Percentiles rank a stretch among this genome's conserved stretches.
These are phyloP conservation scores for Fusarium sp. DNA, from an alignment of 2,329 filamentous ascomycete genomes.

Conservation along the genomic window DNA sequence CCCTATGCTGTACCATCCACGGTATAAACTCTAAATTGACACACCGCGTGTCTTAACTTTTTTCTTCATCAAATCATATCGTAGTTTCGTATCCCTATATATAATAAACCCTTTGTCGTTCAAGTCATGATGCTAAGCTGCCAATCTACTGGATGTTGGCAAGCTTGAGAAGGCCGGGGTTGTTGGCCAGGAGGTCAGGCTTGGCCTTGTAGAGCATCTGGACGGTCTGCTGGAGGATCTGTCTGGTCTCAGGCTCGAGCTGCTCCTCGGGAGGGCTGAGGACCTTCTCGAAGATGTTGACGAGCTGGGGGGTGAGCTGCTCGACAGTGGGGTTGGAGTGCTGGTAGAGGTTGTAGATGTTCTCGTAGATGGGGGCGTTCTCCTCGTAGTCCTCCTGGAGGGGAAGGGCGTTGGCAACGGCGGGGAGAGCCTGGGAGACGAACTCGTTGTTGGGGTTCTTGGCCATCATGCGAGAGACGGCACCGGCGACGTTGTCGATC, in stretches of 20 bases:
- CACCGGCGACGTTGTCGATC: slow-evolving; percentile 93
- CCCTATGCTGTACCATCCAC: slow-evolving; percentile 21
- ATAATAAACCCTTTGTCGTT: slow-evolving; percentile 30
- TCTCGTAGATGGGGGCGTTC: slow-evolving; percentile 92
- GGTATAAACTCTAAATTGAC: slow-evolving; percentile 42
- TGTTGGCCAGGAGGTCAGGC: slow-evolving; percentile 49
- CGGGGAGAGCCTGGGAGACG: slow-evolving; percentile 82
- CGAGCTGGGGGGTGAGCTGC: slow-evolving; percentile 74
- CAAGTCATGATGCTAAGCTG: slow-evolving; percentile 25
- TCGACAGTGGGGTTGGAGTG: slow-evolving; percentile 75
- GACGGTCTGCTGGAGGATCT: slow-evolving; percentile 73
- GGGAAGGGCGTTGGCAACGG: slow-evolving; percentile 81
- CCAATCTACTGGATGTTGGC: slow-evolving; percentile 44
- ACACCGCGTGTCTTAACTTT: slow-evolving; percentile 16
- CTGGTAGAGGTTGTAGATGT: slow-evolving; percentile 87
- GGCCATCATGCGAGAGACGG: slow-evolving; percentile 90
- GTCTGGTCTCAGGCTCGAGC: slow-evolving; percentile 76
- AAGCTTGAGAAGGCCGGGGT: slow-evolving; percentile 48
- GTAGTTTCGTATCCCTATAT: slow-evolving; percentile 28
- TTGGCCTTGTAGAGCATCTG: slow-evolving; percentile 56
- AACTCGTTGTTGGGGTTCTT: slow-evolving; percentile 87
- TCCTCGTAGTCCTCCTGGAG: slow-evolving; percentile 95
- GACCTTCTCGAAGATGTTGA: slow-evolving; percentile 79
- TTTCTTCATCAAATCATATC: slow-evolving; percentile 46
- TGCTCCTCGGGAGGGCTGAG: slow-evolving; percentile 78